Base-by-base conservation (phyloP, 257 asterid genomes). In the Forsythia viridissima region DNA sequence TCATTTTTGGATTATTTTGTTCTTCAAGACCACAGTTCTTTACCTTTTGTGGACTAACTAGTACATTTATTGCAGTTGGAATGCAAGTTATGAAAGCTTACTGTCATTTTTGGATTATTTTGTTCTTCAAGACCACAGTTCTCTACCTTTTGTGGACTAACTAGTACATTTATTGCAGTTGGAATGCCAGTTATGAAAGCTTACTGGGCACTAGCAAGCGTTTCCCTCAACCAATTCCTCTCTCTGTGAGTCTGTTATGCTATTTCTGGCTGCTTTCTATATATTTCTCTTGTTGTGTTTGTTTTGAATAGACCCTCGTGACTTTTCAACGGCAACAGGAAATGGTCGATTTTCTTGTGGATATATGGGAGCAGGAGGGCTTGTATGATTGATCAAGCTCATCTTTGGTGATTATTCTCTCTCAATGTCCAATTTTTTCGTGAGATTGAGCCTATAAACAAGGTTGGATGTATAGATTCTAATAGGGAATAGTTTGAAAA, bases 321-420 rank as follows among this genome's bases (percentile, higher is more conserved):
- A 82, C 70, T 21, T 16, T 72, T 39, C 8, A 70, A 21, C 16
- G 71, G 73, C 77, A 48, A 69, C 86, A 90, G 97, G 95, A 92
- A 80, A 92, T 92, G 92, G 91, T 90, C 5, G 95, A 92, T 76
- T 90, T 92, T 80, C 95, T 92, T 41, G 95, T 87, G 7, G 97
- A 92, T 70, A 80, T 86, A 78, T 92, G 95, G 95, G 97, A 92
- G 85, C 92, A 88, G 76, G 97, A 92, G 73, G 92, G 95, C 65
- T 71, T 90, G 79, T 90, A 82, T 76, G 89, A 89, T 16, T 90
- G 84, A 84, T 39, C 72, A 76, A 74, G 15, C 72, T 24, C 55
- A 38, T 20, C 20, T 67, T 34, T 42, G 68, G 40, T 55, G 63
- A 39, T 63, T 42, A 51, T 57, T 48, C 63, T 30, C 61, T 20